These are phyloP conservation scores for Talaromyces sp. DNA, from an alignment of 2,329 filamentous ascomycete genomes.

Conservation along the genomic window DNA sequence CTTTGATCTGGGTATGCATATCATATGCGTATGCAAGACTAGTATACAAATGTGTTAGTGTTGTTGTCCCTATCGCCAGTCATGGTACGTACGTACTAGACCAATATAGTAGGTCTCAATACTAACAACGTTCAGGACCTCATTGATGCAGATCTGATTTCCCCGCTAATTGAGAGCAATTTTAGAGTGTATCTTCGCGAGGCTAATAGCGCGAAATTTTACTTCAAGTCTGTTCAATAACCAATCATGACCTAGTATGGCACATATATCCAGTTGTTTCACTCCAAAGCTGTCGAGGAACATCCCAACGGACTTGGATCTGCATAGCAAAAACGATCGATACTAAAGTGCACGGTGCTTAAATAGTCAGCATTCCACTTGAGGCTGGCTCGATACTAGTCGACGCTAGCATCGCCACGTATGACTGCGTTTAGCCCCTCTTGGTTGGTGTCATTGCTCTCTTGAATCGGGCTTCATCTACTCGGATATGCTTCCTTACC, in stretches of 20 bases:
- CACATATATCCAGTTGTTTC: neutral
- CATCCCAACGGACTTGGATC: neutral
- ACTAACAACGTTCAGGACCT: neutral
- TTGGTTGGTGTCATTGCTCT: neutral
- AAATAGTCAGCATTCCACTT: neutral
- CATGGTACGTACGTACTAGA: neutral
- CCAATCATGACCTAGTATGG: neutral
- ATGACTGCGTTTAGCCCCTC: neutral
- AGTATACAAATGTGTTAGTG: neutral
- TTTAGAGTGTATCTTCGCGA: neutral
- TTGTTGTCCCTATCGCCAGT: neutral
- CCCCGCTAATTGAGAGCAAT: neutral
- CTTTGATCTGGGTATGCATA: neutral
- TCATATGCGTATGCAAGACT: slow-evolving; percentile 2
- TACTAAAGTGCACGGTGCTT: slow-evolving; percentile 2
- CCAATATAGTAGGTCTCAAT: neutral
- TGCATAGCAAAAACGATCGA: slow-evolving; percentile 2
- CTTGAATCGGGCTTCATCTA: neutral
- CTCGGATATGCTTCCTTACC: neutral
- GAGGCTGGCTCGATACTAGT: neutral
- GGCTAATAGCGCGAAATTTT: neutral
- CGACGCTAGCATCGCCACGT: neutral
- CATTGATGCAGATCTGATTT: neutral
- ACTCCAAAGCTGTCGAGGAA: neutral
- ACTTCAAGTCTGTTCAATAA: neutral